Conservation (phyloP, 1,284 basidiomycete genomes). For the Pseudozyma pruni region DNA sequence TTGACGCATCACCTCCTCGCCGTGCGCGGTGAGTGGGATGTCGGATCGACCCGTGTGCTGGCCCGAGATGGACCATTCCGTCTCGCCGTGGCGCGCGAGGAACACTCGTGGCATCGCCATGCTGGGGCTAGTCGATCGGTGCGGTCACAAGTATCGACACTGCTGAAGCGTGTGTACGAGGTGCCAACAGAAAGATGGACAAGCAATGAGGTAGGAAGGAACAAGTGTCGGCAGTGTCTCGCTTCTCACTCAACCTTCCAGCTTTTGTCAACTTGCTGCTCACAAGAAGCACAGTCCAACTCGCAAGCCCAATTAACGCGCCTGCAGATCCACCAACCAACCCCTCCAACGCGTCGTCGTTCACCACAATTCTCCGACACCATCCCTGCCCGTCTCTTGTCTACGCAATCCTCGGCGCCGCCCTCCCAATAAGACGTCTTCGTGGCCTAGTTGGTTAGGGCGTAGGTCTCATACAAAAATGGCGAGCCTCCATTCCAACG, state of each 20-base stretch:
- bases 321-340: too few relatives aligned
- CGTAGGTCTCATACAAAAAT: slow-evolving; percentile 42
- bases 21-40: slow-evolving; percentile 60
- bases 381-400: too few relatives aligned
- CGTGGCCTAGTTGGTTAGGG: slow-evolving; percentile 53
- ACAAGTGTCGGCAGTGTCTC: too few relatives aligned
- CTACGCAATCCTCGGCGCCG: background rate
- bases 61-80: slow-evolving; percentile 65
- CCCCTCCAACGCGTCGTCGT: too few relatives aligned
- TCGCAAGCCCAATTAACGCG: too few relatives aligned
- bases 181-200: too few relatives aligned
- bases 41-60: slow-evolving; percentile 66
- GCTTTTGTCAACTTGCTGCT: too few relatives aligned
- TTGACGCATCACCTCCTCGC: slow-evolving; percentile 56
- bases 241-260: too few relatives aligned
- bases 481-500: slow-evolving; percentile 14
- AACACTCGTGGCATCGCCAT: slow-evolving; percentile 64
- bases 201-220: too few relatives aligned
- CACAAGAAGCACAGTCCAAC: slow-evolving; percentile 1
- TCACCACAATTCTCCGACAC: too few relatives aligned
- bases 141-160: too few relatives aligned
- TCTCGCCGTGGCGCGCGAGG: slow-evolving; percentile 65
- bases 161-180: too few relatives aligned
- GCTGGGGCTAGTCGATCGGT: slow-evolving; percentile 2
- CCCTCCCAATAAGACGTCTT: slow-evolving; percentile 10